Conservation (phyloP, 257 asterid genomes). For the Solanum ahanhuiri region DNA sequence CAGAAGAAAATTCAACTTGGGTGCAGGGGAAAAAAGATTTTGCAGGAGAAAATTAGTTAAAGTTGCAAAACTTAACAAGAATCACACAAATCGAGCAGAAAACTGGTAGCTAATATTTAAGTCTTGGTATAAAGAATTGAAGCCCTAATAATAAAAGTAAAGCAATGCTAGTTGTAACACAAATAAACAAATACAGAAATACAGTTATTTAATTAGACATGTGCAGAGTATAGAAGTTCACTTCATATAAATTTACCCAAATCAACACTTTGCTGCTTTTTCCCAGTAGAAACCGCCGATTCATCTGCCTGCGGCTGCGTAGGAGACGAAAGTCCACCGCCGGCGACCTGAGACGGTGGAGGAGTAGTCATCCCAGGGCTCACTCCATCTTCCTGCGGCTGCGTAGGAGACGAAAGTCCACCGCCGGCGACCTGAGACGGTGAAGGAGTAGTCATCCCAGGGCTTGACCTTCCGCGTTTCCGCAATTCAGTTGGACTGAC, state of each 20-base stretch:
- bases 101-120: not conserved
- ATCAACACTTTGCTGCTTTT: not conserved
- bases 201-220: not conserved
- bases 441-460: not conserved
- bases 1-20: not conserved
- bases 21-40: not conserved
- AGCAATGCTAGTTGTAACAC: not conserved
- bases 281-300: not conserved
- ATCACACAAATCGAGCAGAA: not conserved
- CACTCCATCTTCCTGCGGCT: no score
- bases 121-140: not conserved
- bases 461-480: slow-evolving; percentile 1
- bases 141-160: not conserved
- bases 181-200: not conserved
- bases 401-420: no score
- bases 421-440: no score
- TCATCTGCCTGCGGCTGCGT: not conserved
- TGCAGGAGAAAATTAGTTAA: not conserved
- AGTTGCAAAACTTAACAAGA: not conserved
- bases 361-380: not conserved
- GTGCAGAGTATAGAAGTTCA: not conserved
- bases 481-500: not conserved
- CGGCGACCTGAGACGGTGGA: not conserved
- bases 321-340: not conserved
- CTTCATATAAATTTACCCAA: not conserved